Percentiles rank a stretch among this genome's conserved stretches.
phyloP scores from a whole-genome alignment of 371 early-diverging fungal genomes.

The Syncephalastrum monosporum region DNA sequence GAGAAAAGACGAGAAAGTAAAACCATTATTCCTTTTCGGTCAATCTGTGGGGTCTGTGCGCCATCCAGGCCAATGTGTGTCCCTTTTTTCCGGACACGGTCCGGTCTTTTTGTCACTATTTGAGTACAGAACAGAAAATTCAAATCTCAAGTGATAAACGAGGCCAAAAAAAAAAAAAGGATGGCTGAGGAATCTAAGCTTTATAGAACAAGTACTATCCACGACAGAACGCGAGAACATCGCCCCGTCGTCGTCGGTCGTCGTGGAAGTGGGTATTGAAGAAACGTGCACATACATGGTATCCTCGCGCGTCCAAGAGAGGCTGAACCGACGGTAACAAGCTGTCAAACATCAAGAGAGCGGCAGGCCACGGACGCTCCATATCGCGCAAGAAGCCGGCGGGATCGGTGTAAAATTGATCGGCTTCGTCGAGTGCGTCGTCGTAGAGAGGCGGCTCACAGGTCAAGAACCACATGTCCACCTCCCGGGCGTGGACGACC shows the following conservation, averaged over 20 bases:
- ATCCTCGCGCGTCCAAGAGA: slow-evolving; percentile 15
- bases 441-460: slow-evolving; percentile 84
- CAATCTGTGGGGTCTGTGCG: too few species aligned
- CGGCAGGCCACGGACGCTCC: slow-evolving; percentile 47
- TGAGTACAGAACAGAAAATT: too few species aligned
- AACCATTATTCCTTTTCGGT: neutral
- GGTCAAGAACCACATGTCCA: slow-evolving; percentile 79
- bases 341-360: slow-evolving; percentile 71
- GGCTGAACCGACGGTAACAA: slow-evolving; percentile 20
- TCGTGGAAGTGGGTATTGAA: slow-evolving; percentile 89
- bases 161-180: too few species aligned
- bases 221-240: slow-evolving; percentile 72
- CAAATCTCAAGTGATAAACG: too few species aligned
- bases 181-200: too few species aligned
- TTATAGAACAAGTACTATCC: neutral
- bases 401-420: slow-evolving; percentile 79
- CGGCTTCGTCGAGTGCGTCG: slow-evolving; percentile 67
- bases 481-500: slow-evolving; percentile 55
- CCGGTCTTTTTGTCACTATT: too few species aligned
- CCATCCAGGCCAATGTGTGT: too few species aligned
- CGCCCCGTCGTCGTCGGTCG: slow-evolving; percentile 77
- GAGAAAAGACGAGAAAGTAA: neutral
- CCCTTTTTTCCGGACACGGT: too few species aligned
- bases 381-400: slow-evolving; percentile 43
- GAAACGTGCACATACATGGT: slow-evolving; percentile 66